phyloP scores from a whole-genome alignment of 352 stramenopile genomes.

The Phytophthora niederhauseri region DNA sequence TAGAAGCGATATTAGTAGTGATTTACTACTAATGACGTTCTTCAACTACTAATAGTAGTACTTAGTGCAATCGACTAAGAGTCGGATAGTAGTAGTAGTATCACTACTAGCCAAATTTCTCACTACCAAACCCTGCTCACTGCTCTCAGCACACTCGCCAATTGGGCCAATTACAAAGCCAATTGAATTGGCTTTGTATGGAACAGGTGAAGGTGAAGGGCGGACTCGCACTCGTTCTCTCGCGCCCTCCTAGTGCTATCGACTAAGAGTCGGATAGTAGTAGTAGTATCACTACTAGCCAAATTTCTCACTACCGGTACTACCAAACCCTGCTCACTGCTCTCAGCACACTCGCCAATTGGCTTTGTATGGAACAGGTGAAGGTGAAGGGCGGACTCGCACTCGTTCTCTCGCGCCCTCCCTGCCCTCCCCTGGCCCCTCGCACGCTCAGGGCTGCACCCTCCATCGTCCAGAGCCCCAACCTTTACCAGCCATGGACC shows the following conservation, averaged over 20 bases:
- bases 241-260: constrained; percentile 2
- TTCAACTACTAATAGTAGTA: too few species aligned
- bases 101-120: too few species aligned
- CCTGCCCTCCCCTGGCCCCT: constrained; percentile 14
- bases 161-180: too few species aligned
- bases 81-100: too few species aligned
- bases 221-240: background rate
- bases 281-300: too few species aligned
- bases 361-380: constrained; percentile 28
- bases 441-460: constrained; percentile 8
- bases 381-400: background rate
- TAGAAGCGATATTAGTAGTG: too few species aligned
- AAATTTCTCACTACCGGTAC: too few species aligned
- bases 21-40: too few species aligned
- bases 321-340: too few species aligned
- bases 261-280: too few species aligned
- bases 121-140: too few species aligned
- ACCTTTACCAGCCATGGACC: constrained; percentile 50
- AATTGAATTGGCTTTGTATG: constrained; percentile 33
- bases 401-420: constrained; percentile 1
- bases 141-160: constrained; percentile 23
- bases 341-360: constrained; percentile 29
- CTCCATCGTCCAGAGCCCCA: background rate
- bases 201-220: constrained; percentile 13
- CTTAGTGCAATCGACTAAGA: too few species aligned